Base-by-base conservation (phyloP, 495 filamentous ascomycete genomes). In the Recurvomyces mirabilis region DNA sequence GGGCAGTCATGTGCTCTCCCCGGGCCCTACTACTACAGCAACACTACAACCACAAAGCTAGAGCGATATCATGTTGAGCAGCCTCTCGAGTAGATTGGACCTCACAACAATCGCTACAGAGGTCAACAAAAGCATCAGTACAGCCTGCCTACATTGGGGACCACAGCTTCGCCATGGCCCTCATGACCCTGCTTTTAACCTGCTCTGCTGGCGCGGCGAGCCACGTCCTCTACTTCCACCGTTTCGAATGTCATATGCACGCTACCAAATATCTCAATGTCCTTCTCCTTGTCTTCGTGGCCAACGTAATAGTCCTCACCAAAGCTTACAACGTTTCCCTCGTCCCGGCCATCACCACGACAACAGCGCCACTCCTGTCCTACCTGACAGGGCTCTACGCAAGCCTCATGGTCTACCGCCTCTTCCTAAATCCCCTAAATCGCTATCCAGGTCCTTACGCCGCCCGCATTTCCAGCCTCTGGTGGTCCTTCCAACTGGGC, bases 401-500 rank as follows among this genome's bases (percentile, higher is more conserved):
- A 10, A 75, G 70, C 54, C 67, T 74, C 12, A 31, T 59, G n/a
- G 30, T 65, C 21, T 73, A 73, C 41, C 64, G 70, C 9, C 18
- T 51, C 11, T 68, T 62, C 47, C 66, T 72, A 39, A 68, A 73
- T 55, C 62, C 57, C 1, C 54, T 75, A 2, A 55, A 63, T 12
- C 42, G 46, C 7, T 73, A 72, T 43, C 66, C 66, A 1, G 72
- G 71, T 0, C 68, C 70, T 1, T 45, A 54, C 17, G n/a, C 47
- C 2, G 65, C 69, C 15, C 46, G 55, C 45, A 46, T 76, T 43
- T 60, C 60, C 5, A 69, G 68, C 21, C 58, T 72, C 4, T 72
- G 52, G 22, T 36, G 44, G 6, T 31, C 49, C 3, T 31, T 24
- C 7, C 29, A 42, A 14, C 32, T 42, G 6, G 4, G 33, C 13